Conservation (phyloP, 352 stramenopile genomes). For the Pythium coloratum region DNA sequence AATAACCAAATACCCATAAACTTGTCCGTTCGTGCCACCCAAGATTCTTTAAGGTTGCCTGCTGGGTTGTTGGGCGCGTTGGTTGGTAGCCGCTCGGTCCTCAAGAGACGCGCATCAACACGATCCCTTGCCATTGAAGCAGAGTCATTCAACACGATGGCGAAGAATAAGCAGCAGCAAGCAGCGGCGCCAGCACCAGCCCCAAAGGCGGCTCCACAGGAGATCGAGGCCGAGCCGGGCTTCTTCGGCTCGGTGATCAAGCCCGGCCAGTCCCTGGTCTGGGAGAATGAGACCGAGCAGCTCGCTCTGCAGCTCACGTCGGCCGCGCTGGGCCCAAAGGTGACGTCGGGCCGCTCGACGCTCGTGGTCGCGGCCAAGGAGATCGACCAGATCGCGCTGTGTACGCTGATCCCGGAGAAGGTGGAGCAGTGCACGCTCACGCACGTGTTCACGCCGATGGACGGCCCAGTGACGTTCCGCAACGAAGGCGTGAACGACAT, state of each 20-base stretch:
- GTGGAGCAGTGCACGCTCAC: conserved; percentile 76
- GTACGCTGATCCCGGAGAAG: conserved; percentile 59
- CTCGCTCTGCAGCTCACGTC: conserved; percentile 79
- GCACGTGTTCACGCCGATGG: conserved; percentile 76
- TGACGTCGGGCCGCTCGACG: conserved; percentile 61
- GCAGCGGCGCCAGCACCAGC: not conserved
- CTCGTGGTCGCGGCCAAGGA: conserved; percentile 71
- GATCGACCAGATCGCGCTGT: conserved; percentile 64
- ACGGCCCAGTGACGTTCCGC: conserved; percentile 70
- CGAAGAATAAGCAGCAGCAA: conserved; percentile 29
- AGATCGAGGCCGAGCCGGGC: conserved; percentile 61
- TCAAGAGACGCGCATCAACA: conserved; percentile 23
- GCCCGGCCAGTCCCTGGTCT: conserved; percentile 65
- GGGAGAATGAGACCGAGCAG: conserved; percentile 72
- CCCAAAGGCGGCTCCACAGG: conserved; percentile 14
- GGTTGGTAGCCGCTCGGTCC: conserved; percentile 21
- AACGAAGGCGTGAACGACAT: conserved; percentile 75
- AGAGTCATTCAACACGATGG: conserved; percentile 20
- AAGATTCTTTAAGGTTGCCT: conserved; percentile 12
- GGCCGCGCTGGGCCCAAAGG: conserved; percentile 61
- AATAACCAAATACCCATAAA: conserved; percentile 12
- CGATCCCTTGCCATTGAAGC: not conserved
- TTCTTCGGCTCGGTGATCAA: conserved; percentile 80
- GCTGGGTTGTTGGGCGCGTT: conserved; percentile 15
- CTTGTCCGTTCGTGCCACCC: conserved; percentile 6